Base-by-base conservation (phyloP, 2,329 filamentous ascomycete genomes). In the Penicillium sp. region DNA sequence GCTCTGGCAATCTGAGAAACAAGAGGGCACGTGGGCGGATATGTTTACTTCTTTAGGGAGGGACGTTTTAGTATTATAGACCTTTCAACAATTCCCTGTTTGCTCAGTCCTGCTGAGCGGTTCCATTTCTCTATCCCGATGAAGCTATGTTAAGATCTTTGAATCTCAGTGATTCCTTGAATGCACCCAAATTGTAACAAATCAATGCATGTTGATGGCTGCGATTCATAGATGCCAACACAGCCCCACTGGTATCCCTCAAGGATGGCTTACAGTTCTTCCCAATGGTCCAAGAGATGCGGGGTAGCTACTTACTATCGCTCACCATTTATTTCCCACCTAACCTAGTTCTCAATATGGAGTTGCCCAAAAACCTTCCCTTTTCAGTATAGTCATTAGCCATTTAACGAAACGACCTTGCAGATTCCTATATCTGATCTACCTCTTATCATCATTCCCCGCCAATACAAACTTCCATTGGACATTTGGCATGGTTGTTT, bases 31-130 rank as follows among this genome's bases (percentile, higher is more conserved):
- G 10, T 49, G 45, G 45, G 45, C 45, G 12, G 45, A 49, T 15
- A 30, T 49, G 45, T 49, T 49, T 30, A 30, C 45, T 49, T 30
- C 45, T n/a, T 49, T 49, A 26, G 45, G 45, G 45, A 49, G 45
- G 45, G 45, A 49, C 19, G 45, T 49, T n/a, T 28, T 49, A 30
- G 45, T 49, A n/a, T 12, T 49, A 49, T 49, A 49, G 45, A 1
- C 19, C 26, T 19, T 17, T 10, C 15, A 8, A 30, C n/a, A 10
- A 37, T 5, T 15, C 13, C 7, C 35, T 7, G 35, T 4, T 15
- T 2, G 17, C 6, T 37, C 35, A 13, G 2, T 15, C 13, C 13
- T 37, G 35, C 6, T 37, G 33, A 13, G 10, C n/a, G n/a, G 3
- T 13, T 35, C 2, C 10, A 12, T 35, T 35, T 35, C 13, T 13